These are phyloP conservation scores for Arabis hirsuta DNA, from an alignment of 345 rosid genomes.

Conservation along the genomic window DNA sequence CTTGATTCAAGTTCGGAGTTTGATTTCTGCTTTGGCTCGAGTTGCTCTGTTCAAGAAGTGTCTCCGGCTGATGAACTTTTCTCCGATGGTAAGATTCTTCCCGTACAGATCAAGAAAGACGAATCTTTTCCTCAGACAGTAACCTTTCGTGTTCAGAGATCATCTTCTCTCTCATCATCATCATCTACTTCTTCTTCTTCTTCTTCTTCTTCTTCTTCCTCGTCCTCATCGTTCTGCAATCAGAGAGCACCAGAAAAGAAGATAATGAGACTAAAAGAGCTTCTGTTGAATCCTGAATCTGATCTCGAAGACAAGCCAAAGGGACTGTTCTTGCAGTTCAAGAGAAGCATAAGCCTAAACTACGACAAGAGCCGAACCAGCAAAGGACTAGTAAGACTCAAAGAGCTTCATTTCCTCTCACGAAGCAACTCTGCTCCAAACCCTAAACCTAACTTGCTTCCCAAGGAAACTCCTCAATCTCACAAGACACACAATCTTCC, in stretches of 20 bases:
- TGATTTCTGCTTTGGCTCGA: conserved; percentile 64
- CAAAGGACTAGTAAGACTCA: conserved; percentile 63
- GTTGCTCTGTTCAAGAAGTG: conserved; percentile 53
- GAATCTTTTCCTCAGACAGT: conserved; percentile 9
- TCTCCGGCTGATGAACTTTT: conserved; percentile 91
- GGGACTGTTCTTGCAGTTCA: conserved; percentile 74
- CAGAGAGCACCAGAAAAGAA: conserved; percentile 57
- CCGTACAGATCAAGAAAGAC: conserved; percentile 61
- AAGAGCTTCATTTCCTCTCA: conserved; percentile 60
- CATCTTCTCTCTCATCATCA: conserved; percentile 34
- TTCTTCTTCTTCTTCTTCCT: conserved; percentile 27
- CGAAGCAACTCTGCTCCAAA: conserved; percentile 75
- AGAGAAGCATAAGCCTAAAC: conserved; percentile 82
- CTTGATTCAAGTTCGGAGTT: conserved; percentile 61
- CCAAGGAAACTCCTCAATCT: conserved; percentile 46
- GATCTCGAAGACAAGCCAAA: conserved; percentile 51
- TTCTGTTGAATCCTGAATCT: conserved; percentile 50
- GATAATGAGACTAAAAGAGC: conserved; percentile 67
- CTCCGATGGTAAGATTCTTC: conserved; percentile 83
- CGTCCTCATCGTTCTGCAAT: conserved; percentile 16
- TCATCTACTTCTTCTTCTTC: conserved; percentile 23
- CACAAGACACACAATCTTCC: conserved; percentile 51
- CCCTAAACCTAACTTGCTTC: conserved; percentile 47
- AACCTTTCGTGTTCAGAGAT: conserved; percentile 30
- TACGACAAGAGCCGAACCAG: conserved; percentile 55